Evolutionary conservation across 164 flowering plant species (phyloP), one percentile per base, ranked within the genome.

Genomic region (Brasenia schreberi): DNA sequence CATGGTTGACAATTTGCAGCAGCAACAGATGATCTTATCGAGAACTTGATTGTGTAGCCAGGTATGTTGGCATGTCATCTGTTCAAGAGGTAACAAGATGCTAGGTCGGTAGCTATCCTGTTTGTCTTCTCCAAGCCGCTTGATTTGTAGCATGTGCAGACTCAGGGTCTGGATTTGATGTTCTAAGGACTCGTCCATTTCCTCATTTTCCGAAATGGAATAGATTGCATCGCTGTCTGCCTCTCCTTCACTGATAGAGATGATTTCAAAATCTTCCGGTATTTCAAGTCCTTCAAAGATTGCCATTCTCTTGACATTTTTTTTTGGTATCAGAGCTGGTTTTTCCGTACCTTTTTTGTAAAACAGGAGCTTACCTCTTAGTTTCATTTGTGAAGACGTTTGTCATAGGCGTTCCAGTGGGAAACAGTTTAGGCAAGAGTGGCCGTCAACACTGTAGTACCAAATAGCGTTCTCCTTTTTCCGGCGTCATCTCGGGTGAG

Each of bases 131-230:
- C n/a, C n/a, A n/a, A n/a, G n/a, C n/a, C n/a, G n/a, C n/a, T n/a
- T n/a, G n/a, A n/a, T n/a, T n/a, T n/a, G n/a, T n/a, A n/a, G n/a
- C n/a, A n/a, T n/a, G n/a, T n/a, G n/a, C n/a, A n/a, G n/a, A n/a
- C n/a, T n/a, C n/a, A n/a, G n/a, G n/a, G n/a, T n/a, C n/a, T n/a
- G n/a, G n/a, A n/a, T n/a, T n/a, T n/a, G n/a, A n/a, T 14, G 14
- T 27, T 17, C 10, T 4, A 23, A 5, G 27, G 42, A 52, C 18
- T 14, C 4, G 59, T 43, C 9, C 23, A 39, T 59, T 5, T 14
- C 64, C 44, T 68, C 70, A 16, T 18, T 42, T 49, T 68, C 70
- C 4, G 43, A 44, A 1, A 67, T 18, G 11, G 18, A 42, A 59
- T 23, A 68, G 5, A 68, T 68, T 0, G 65, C 70, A 10, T 68